Evolutionary conservation across 2,329 filamentous ascomycete species (phyloP).

Genomic region (Fusarium sulawesiense): DNA sequence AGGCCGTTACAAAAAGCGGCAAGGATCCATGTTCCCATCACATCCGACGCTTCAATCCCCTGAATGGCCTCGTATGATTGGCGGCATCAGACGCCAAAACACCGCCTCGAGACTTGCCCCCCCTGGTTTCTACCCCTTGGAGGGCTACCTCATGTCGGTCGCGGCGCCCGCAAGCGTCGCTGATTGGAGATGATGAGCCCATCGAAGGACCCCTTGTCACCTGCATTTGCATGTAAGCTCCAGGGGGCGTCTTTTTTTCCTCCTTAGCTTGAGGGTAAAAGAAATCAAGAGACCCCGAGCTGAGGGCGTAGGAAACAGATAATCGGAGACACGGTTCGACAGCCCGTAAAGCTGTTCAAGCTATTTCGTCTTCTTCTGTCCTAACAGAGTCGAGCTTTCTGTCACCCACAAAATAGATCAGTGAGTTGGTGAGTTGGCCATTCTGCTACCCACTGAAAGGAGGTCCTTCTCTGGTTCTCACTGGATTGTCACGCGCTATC

Average conservation of each 20-base stretch:
- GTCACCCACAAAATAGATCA: not conserved
- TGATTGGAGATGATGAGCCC: constrained; percentile 34
- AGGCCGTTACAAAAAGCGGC: constrained; percentile 42
- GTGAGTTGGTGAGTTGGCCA: constrained; percentile 32
- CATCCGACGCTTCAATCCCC: constrained; percentile 38
- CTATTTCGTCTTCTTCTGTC: not conserved
- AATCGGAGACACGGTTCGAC: not conserved
- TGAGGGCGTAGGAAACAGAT: not conserved
- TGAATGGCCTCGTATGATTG: constrained; percentile 41
- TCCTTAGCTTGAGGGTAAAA: constrained; percentile 1
- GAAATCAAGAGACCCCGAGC: not conserved
- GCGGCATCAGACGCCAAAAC: constrained; percentile 41
- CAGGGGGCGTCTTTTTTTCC: constrained; percentile 17
- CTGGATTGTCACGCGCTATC: constrained; percentile 43
- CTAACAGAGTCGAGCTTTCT: not conserved
- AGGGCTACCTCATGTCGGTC: constrained; percentile 38
- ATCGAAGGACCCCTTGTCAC: constrained; percentile 30
- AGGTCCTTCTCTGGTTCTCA: constrained; percentile 37
- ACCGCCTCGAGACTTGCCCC: constrained; percentile 28
- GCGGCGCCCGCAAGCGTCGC: constrained; percentile 40
- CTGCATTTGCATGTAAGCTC: constrained; percentile 27
- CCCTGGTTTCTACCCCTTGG: constrained; percentile 33
- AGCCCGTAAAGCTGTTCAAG: not conserved
- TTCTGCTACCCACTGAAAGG: constrained; percentile 28
- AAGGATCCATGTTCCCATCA: constrained; percentile 37